Evolutionary conservation across 495 filamentous ascomycete species (phyloP).

Genomic region (Podospora australis): DNA sequence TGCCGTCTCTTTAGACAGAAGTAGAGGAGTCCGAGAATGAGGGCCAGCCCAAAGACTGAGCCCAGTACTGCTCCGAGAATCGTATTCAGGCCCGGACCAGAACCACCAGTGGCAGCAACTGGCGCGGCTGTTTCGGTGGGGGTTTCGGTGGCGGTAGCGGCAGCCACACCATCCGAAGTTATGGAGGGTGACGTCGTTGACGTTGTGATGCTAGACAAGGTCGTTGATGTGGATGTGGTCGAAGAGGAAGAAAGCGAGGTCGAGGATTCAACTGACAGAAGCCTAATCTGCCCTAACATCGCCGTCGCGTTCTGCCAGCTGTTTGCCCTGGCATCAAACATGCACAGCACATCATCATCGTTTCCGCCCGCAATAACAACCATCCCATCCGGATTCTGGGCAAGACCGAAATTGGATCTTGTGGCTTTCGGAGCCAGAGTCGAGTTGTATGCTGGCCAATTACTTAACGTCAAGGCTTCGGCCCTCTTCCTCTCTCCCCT

Average conservation of each 20-base stretch:
- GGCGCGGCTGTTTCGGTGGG: conserved; percentile 24
- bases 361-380: conserved; percentile 76
- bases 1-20: conserved; percentile 58
- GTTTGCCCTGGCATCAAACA: conserved; percentile 78
- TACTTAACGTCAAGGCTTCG: conserved; percentile 40
- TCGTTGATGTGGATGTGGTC: conserved; percentile 29
- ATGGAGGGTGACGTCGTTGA: conserved; percentile 28
- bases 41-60: conserved; percentile 62
- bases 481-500: conserved; percentile 17
- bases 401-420: conserved; percentile 41
- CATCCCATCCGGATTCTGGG: conserved; percentile 48
- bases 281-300: conserved; percentile 48
- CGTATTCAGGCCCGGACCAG: conserved; percentile 20
- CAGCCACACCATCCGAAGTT: not conserved
- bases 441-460: conserved; percentile 74
- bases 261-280: conserved; percentile 26
- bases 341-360: conserved; percentile 55
- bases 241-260: conserved; percentile 32
- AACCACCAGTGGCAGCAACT: conserved; percentile 7
- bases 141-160: conserved; percentile 27
- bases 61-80: conserved; percentile 79
- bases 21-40: conserved; percentile 62
- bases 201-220: conserved; percentile 26
- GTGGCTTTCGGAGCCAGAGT: conserved; percentile 59
- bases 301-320: conserved; percentile 71